Conservation (phyloP, 2,329 filamentous ascomycete species). For the Ambrosiella cleistominuta region DNA sequence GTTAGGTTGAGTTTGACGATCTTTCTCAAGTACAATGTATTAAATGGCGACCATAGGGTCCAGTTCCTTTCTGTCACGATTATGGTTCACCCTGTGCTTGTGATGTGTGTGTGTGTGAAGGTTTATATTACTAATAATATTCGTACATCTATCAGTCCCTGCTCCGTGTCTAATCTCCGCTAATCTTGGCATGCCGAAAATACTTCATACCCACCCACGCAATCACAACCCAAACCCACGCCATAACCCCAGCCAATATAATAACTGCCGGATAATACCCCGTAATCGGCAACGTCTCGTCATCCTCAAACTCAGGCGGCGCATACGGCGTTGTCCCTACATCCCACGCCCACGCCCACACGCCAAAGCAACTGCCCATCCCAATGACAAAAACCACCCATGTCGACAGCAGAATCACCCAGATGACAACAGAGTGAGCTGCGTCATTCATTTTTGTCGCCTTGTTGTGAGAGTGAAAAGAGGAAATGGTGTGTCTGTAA, state of each 20-base stretch:
- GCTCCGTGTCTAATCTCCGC: conserved; percentile 26
- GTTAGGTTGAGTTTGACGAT: too few species aligned
- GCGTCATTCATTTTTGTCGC: too few species aligned
- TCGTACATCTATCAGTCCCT: background rate
- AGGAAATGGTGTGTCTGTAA: too few species aligned
- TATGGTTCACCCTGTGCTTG: too few species aligned
- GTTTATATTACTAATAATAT: background rate
- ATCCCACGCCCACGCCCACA: conserved; percentile 99
- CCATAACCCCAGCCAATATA: conserved; percentile 86
- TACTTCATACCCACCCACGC: conserved; percentile 99
- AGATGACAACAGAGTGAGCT: conserved; percentile 21
- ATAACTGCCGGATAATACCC: conserved; percentile 94
- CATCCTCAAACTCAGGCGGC: conserved; percentile 85
- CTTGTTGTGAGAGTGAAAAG: too few species aligned
- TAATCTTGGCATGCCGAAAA: conserved; percentile 90
- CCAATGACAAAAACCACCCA: conserved; percentile 94
- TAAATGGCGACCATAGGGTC: too few species aligned
- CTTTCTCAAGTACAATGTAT: too few species aligned
- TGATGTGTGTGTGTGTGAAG: too few species aligned
- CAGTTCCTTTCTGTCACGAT: too few species aligned
- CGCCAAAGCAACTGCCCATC: conserved; percentile 85
- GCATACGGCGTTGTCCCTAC: conserved; percentile 92
- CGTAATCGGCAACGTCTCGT: conserved; percentile 83
- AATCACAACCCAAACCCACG: conserved; percentile 95
- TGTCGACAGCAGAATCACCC: conserved; percentile 76